Evolutionary conservation across 169 alveolate species (phyloP), one percentile per base, ranked within the genome.

Genomic region (Eimeria necatrix): DNA sequence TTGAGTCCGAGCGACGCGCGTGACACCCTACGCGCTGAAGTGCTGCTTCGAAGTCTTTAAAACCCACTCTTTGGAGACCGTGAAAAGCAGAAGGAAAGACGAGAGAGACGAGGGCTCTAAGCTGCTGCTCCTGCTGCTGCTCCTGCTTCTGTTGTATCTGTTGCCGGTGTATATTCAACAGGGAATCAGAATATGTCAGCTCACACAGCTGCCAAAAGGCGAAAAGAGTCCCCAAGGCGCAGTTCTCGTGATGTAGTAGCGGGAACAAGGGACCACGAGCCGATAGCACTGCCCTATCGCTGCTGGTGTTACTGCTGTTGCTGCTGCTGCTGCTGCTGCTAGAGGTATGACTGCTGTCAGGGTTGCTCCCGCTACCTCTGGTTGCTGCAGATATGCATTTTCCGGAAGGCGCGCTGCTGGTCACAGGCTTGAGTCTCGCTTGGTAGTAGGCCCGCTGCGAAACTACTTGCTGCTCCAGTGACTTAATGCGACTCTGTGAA

Each of bases 171-270:
- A 4, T 24, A 20, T 0, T 4, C 91, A 26, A n/a, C 56, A 56
- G 76, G 16, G 41, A 52, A 4, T 56, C 59, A 22, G 76, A 26
- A 83, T 22, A 90, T 26, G 61, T 49, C 16, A 80, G 41, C 80
- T 90, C 80, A 53, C 80, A 80, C 22, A 90, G 89, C 76, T 41
- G 90, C 94, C 94, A 90, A 61, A 90, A 90, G 53, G 94, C 61
- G 64, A 90, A 90, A 52, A 90, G 94, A 56, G 89, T 71, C 64
- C 88, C 94, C 51, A 90, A 24, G 20, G 94, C 94, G 14, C 46
- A 59, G 64, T 90, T 90, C 24, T 90, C 94, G 0, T 74, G 60
- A 51, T 90, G 64, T 3, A 90, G 94, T 26, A 90, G 41, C 18
- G 94, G 94, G 64, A 90, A 90, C 61, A 90, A 16, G 12, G 80